Evolutionary conservation across 495 filamentous ascomycete species (phyloP).

Genomic region (Aspergillus carlsbadensis): DNA sequence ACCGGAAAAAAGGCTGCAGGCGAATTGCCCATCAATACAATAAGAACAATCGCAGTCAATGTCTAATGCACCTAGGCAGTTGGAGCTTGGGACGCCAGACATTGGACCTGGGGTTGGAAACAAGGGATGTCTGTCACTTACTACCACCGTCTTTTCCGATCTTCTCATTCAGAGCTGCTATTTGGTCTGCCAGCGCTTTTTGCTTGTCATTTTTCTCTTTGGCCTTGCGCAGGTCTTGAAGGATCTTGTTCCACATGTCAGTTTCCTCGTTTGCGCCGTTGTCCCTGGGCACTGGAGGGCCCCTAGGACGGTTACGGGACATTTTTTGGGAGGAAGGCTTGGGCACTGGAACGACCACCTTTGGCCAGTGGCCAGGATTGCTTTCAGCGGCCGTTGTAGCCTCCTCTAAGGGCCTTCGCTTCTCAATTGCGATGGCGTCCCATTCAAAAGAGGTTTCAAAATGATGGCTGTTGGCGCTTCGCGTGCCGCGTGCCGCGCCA

Average conservation of each 20-base stretch:
- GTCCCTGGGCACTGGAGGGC: constrained; percentile 38
- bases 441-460: constrained; percentile 24
- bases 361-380: constrained; percentile 11
- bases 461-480: constrained; percentile 18
- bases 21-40: background rate
- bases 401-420: constrained; percentile 8
- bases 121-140: constrained; percentile 32
- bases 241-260: constrained; percentile 62
- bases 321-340: constrained; percentile 21
- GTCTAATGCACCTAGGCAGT: background rate
- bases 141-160: constrained; percentile 44
- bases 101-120: background rate
- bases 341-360: constrained; percentile 7
- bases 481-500: constrained; percentile 27
- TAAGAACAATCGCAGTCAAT: background rate
- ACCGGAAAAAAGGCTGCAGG: background rate
- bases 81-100: background rate
- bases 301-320: constrained; percentile 48
- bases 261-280: constrained; percentile 62
- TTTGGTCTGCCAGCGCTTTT: constrained; percentile 48
- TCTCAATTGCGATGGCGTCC: constrained; percentile 23
- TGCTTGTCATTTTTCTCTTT: constrained; percentile 63
- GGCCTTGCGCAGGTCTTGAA: constrained; percentile 54
- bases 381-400: constrained; percentile 8
- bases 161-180: constrained; percentile 52